Evolutionary conservation across 2,329 filamentous ascomycete genomes (phyloP), one percentile per base, ranked within the genome.

Genomic region (Colletotrichum aenigma): DNA sequence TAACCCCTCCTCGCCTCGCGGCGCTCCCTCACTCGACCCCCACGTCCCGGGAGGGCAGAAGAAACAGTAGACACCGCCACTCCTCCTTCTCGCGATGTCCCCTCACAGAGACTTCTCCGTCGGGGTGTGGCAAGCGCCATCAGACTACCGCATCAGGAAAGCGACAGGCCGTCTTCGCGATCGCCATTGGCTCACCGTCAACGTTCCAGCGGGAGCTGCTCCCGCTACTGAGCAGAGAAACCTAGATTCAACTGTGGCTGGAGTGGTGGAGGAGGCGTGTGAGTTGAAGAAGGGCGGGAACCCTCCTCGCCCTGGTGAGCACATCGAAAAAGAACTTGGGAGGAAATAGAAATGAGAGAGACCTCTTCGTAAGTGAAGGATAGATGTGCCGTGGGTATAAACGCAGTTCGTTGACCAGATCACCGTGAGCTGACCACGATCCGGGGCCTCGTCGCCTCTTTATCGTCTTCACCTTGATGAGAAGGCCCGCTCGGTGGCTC

Each of bases 171-270:
- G 18, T 48, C 10, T 58, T 16, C 62, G 60, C 36, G 48, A 9
- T 28, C 56, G 68, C 56, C 68, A 78, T 78, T 78, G 76, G 76
- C 69, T 75, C 68, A 72, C 71, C 75, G 52, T 75, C 71, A 21
- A 70, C 18, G 68, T 77, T 52, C 61, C 71, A 70, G 16, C 52
- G 65, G 61, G 64, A 68, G 58, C 18, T 60, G 52, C 72, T 74
- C 48, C 62, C 71, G 56, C 52, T 67, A 36, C 56, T 56, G 56
- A 36, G 56, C 4, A 62, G 24, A 71, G 38, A 9, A 48, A 36
- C 70, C 64, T 55, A 28, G 30, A 30, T 38, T 10, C 36, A 24
- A 56, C 15, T 62, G 72, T 75, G 72, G 75, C 75, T 77, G 68
- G 67, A 71, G 55, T 30, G n/a, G 30, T 34, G 16, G 30, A 60